Conservation (phyloP, 192 early-diverging fungal species). For the Coemansia sp. region DNA sequence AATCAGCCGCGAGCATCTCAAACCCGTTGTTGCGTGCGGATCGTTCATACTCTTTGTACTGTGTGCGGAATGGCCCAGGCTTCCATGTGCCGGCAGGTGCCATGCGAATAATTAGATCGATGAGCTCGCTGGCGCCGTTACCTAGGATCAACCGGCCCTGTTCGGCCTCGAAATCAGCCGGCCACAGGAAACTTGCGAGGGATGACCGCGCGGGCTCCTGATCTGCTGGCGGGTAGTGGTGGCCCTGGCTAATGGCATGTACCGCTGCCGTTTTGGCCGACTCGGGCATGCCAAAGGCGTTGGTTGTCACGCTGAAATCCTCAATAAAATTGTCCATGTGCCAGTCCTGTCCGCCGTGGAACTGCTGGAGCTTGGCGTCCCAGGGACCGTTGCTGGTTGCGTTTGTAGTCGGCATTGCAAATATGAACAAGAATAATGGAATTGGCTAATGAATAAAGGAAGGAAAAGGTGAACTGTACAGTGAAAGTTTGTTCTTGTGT, state of each 20-base stretch:
- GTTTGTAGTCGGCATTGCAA: conserved; percentile 14
- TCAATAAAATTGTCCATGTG: conserved; percentile 86
- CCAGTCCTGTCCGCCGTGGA: conserved; percentile 88
- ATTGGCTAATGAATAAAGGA: conserved; percentile 2
- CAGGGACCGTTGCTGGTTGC: conserved; percentile 54
- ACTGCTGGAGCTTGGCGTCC: conserved; percentile 88
- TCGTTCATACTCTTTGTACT: conserved; percentile 91
- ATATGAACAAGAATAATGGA: conserved; percentile 3
- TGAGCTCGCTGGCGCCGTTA: conserved; percentile 88
- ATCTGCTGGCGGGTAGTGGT: conserved; percentile 90
- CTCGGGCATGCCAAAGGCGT: conserved; percentile 79
- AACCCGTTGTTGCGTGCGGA: conserved; percentile 76
- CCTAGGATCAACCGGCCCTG: conserved; percentile 73
- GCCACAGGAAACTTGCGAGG: conserved; percentile 80
- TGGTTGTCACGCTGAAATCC: conserved; percentile 91
- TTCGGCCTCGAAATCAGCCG: conserved; percentile 57
- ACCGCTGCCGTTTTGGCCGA: conserved; percentile 71
- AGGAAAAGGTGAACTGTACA: conserved; percentile 3
- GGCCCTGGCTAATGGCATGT: conserved; percentile 64
- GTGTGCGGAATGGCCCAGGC: conserved; percentile 77
- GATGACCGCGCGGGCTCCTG: conserved; percentile 87
- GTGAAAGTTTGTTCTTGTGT: background rate
- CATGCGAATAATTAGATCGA: conserved; percentile 82
- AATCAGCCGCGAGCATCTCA: conserved; percentile 61
- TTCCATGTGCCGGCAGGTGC: conserved; percentile 80